These are phyloP conservation scores for Gentiana dahurica DNA, from an alignment of 257 asterid species.

Conservation along the genomic window DNA sequence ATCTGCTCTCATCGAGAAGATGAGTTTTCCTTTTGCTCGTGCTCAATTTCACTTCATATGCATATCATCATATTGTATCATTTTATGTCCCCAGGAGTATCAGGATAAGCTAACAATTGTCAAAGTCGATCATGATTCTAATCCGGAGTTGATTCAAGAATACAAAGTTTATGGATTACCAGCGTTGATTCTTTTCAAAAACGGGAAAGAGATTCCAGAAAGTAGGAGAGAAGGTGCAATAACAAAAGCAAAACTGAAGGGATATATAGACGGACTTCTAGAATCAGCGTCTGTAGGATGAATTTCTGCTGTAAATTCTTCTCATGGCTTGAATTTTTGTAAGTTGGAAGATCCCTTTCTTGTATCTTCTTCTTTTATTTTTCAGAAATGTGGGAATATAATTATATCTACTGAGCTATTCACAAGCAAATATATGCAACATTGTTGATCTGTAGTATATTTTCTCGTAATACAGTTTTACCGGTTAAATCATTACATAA, in stretches of 20 bases:
- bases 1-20: not conserved
- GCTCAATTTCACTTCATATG: not conserved
- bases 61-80: not conserved
- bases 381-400: not conserved
- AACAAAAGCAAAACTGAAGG: slow-evolving; percentile 61
- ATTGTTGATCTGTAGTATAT: too few species aligned
- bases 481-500: too few species aligned
- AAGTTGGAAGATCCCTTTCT: slow-evolving; percentile 5
- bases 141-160: slow-evolving; percentile 66
- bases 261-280: slow-evolving; percentile 48
- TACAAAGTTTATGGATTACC: slow-evolving; percentile 89
- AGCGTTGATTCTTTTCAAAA: slow-evolving; percentile 54
- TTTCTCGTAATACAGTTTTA: too few species aligned
- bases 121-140: slow-evolving; percentile 73
- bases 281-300: slow-evolving; percentile 36
- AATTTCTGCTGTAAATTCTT: slow-evolving; percentile 7
- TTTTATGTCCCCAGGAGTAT: slow-evolving; percentile 38
- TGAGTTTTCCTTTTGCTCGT: not conserved
- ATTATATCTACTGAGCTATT: slow-evolving; percentile 1
- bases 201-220: slow-evolving; percentile 60
- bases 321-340: slow-evolving; percentile 3
- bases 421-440: slow-evolving; percentile 3
- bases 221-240: slow-evolving; percentile 91
- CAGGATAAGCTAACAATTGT: slow-evolving; percentile 60
- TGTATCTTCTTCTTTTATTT: not conserved